Percentiles rank a stretch among this genome's conserved stretches.
These are phyloP conservation scores for Thalia dealbata DNA, from an alignment of 176 grass and related monocot genomes.

Conservation along the genomic window DNA sequence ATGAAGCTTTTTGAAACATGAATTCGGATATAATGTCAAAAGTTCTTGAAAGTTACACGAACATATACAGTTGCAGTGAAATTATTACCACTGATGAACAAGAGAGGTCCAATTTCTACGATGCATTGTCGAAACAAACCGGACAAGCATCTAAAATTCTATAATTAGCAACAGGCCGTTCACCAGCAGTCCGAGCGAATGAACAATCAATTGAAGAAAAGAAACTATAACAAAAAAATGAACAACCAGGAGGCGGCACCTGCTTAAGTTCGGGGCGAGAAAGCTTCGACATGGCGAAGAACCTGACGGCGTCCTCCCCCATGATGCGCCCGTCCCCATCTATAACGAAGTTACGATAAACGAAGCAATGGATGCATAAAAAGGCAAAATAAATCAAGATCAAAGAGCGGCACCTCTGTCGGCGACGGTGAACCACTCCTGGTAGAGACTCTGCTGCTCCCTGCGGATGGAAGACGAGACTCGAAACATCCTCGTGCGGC, in stretches of 20 bases:
- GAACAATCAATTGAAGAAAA: too few relatives aligned
- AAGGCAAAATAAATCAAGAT: neutral
- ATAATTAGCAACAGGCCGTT: neutral
- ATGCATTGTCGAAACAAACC: neutral
- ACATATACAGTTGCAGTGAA: neutral
- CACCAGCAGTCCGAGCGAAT: neutral
- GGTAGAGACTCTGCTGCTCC: constrained; percentile 42
- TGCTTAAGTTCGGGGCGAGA: constrained; percentile 71
- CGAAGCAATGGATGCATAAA: neutral
- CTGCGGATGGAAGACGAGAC: constrained; percentile 31
- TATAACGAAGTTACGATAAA: constrained; percentile 1
- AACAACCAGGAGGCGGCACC: constrained; percentile 11
- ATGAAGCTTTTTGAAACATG: too few relatives aligned
- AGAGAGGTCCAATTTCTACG: neutral
- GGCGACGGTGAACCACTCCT: constrained; percentile 50
- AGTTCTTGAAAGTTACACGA: neutral
- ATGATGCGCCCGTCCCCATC: constrained; percentile 71
- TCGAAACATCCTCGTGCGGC: constrained; percentile 13
- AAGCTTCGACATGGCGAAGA: constrained; percentile 85
- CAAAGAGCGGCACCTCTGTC: constrained; percentile 28
- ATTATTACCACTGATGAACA: neutral
- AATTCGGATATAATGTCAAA: neutral
- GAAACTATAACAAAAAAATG: neutral
- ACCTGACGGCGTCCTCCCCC: constrained; percentile 78
- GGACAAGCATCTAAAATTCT: neutral